Base-by-base conservation (phyloP, 352 stramenopile species). In the Salisapilia sapeloensis region DNA sequence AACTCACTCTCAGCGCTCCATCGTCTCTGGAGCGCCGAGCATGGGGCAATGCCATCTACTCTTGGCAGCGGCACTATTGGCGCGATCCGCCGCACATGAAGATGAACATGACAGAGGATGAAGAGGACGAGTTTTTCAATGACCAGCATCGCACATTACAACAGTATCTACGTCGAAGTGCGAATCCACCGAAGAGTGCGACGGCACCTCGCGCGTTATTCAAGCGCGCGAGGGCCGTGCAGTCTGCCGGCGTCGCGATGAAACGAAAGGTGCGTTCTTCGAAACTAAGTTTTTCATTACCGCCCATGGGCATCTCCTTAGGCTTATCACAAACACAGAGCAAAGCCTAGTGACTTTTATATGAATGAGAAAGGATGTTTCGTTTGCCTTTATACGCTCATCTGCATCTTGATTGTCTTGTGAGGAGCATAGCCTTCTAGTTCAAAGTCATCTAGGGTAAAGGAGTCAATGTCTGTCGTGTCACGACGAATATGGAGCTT, bases 341-440 rank as follows among this genome's bases (percentile, higher is more conserved):
- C n/a, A n/a, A n/a, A n/a, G n/a, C n/a, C n/a, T n/a, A n/a, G n/a
- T n/a, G n/a, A n/a, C n/a, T n/a, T n/a, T n/a, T n/a, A n/a, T n/a
- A n/a, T n/a, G n/a, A n/a, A n/a, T n/a, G n/a, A n/a, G n/a, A n/a
- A n/a, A n/a, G n/a, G n/a, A 35, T 38, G 15, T 35, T 6, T 35
- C 15, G 3, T 40, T 3, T 40, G 13, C 22, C 16, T n/a, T 37
- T 56, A 90, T 4, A 92, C 94, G 5, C 95, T 95, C 95, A 99
- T 99, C 46, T 96, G 79, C 95, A 99, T 99, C 56, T 98, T 97
- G 57, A 99, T 98, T 28, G 84, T 74, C 39, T 81, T 82, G 41
- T 98, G 75, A 4, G 94, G 94, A 17, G 91, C 76, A 66, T 99
- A 99, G 24, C 78, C 89, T 12, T 91, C 63, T 9, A 99, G 47